Conservation (phyloP, 2,329 filamentous ascomycete genomes). For the Colletotrichum musicola region DNA sequence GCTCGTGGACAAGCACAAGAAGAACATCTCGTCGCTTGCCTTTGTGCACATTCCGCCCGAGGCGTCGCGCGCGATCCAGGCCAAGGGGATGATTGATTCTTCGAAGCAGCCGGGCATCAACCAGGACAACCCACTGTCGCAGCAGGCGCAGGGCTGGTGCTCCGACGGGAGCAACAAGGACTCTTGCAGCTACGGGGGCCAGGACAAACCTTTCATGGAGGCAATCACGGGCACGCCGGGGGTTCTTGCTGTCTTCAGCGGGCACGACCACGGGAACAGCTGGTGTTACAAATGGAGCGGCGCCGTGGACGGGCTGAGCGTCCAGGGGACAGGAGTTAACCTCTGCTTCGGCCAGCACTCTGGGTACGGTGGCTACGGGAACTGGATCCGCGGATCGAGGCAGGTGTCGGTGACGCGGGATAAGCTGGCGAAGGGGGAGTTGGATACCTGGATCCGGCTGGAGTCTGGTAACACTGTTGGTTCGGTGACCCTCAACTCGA, state of each 20-base stretch:
- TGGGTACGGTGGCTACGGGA: constrained; percentile 78
- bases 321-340: constrained; percentile 59
- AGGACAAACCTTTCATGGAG: constrained; percentile 74
- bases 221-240: constrained; percentile 67
- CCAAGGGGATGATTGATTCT: constrained; percentile 53
- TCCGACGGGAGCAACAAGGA: constrained; percentile 52
- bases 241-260: constrained; percentile 70
- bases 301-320: constrained; percentile 48
- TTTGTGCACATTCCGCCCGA: constrained; percentile 64
- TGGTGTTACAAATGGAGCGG: constrained; percentile 68
- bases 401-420: constrained; percentile 64
- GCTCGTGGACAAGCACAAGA: constrained; percentile 48
- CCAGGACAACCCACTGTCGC: constrained; percentile 53
- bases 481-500: constrained; percentile 67
- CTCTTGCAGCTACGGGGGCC: constrained; percentile 57
- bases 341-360: constrained; percentile 74
- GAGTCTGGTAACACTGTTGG: constrained; percentile 67
- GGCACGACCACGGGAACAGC: constrained; percentile 75
- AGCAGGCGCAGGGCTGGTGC: constrained; percentile 60
- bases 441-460: constrained; percentile 72
- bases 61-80: constrained; percentile 56
- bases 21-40: constrained; percentile 57
- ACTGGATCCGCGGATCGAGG: constrained; percentile 71
- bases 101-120: constrained; percentile 59
- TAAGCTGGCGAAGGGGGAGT: constrained; percentile 52